Conservation (phyloP, 176 grass and related monocot genomes). For the Chloris gayana region DNA sequence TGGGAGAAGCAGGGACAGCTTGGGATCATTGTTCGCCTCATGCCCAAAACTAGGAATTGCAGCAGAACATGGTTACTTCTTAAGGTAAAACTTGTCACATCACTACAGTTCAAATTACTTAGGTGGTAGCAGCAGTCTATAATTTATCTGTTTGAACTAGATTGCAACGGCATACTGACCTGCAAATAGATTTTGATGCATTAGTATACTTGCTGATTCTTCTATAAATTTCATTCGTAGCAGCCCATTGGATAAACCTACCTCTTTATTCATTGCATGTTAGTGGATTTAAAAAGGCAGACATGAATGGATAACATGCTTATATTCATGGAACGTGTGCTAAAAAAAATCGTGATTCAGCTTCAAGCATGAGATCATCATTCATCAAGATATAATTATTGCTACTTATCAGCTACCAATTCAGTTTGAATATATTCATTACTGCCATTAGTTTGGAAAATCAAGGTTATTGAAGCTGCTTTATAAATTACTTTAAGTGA, state of each 20-base stretch:
- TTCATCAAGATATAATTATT: conserved; percentile 22
- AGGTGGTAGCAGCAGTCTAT: not conserved
- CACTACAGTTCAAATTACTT: not conserved
- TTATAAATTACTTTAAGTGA: not conserved
- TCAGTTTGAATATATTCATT: not conserved
- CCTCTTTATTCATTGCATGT: not conserved
- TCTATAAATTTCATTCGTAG: not conserved
- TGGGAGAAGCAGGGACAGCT: conserved; percentile 60
- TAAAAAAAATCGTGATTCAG: not conserved
- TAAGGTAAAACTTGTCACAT: conserved; percentile 55
- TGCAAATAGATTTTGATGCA: conserved; percentile 3
- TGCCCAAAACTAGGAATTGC: conserved; percentile 78
- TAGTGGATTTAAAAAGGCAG: not conserved
- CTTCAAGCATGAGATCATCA: not conserved
- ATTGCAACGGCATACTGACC: not conserved
- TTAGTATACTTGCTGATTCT: conserved; percentile 17
- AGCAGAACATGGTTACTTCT: conserved; percentile 81
- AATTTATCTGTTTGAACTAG: conserved; percentile 3
- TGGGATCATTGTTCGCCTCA: conserved; percentile 57
- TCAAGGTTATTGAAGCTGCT: not conserved
- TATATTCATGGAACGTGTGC: not conserved
- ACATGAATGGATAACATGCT: not conserved
- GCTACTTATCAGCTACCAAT: not conserved
- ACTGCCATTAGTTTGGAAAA: not conserved
- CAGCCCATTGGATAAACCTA: not conserved